phyloP scores from a whole-genome alignment of 2,329 filamentous ascomycete species.

The Venturia asperata region DNA sequence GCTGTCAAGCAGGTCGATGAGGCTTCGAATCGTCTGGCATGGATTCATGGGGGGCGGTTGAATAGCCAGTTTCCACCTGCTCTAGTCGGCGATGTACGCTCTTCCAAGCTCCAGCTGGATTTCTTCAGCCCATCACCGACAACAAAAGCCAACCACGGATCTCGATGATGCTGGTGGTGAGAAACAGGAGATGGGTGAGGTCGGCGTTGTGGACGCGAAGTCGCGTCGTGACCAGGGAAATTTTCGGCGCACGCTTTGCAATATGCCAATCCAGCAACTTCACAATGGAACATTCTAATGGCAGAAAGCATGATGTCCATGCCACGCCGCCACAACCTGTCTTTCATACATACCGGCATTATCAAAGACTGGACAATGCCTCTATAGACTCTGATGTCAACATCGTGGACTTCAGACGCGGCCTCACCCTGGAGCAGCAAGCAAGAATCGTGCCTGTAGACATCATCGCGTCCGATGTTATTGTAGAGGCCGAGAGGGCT shows the following conservation, averaged over 20 bases:
- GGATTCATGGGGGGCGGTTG: too few relatives aligned
- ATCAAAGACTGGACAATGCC: constrained; percentile 14
- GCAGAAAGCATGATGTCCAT: constrained; percentile 17
- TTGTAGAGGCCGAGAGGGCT: background rate
- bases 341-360: constrained; percentile 8
- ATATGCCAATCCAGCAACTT: background rate
- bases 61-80: too few relatives aligned
- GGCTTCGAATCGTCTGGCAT: too few relatives aligned
- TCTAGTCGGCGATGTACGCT: too few relatives aligned
- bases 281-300: constrained; percentile 7
- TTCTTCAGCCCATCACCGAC: too few relatives aligned
- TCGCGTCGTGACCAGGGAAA: background rate
- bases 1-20: too few relatives aligned
- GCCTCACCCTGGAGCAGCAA: constrained; percentile 13
- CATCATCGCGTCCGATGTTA: background rate
- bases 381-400: constrained; percentile 13
- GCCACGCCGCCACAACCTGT: constrained; percentile 16
- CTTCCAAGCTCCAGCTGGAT: too few relatives aligned
- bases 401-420: constrained; percentile 18
- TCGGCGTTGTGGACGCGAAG: background rate
- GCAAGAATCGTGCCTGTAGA: constrained; percentile 9
- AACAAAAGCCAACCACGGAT: background rate
- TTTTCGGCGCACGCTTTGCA: background rate
- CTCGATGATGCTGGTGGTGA: background rate
- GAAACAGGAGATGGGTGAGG: background rate